Evolutionary conservation across 176 grass and related monocot species (phyloP), one percentile per base, ranked within the genome.

Genomic region (Microstegium vimineum): DNA sequence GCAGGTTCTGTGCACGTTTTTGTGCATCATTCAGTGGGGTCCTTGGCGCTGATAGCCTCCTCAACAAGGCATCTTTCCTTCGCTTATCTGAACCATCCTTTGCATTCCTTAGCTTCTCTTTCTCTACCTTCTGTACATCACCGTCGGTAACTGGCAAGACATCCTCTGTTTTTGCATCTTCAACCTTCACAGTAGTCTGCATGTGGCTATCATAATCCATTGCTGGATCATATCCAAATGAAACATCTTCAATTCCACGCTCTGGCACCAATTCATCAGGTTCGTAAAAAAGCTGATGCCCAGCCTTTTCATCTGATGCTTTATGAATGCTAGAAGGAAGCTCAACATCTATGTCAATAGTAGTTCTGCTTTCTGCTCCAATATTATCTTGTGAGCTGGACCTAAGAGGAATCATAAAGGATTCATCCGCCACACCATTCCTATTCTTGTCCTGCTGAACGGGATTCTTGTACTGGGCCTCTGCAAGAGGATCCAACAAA

Each of bases 1-100:
- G 89, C 69, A 99, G 36, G 42, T 99, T 94, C 34, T 96, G 92
- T 23, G 97, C 97, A 28, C 97, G 91, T 74, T 99, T 99, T 76
- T 99, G 91, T 31, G 97, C 97, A 82, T 99, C 97, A 64, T 86
- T 78, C 27, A 87, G 62, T 67, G 83, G 83, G 42, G 78, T 83
- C 73, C 82, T 95, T 62, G 93, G 90, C 10, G 87, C 80, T 57
- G 90, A 83, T 32, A 90, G 16, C 67, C 87, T 94, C 64, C 81
- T 96, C 27, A 76, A 43, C 18, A 89, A 42, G 71, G 89, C 85
- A 74, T 99, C 97, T 49, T 90, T 98, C 79, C 67, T 90, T 87
- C 85, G 86, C 87, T 82, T 98, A 83, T 99, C 91, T 40, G 86
- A 78, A 17, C 87, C 71, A 46, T 96, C 93, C 65, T 90, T 85